These are phyloP conservation scores for Phanerochaete carnosa DNA, from an alignment of 768 basidiomycete species.

Conservation along the genomic window DNA sequence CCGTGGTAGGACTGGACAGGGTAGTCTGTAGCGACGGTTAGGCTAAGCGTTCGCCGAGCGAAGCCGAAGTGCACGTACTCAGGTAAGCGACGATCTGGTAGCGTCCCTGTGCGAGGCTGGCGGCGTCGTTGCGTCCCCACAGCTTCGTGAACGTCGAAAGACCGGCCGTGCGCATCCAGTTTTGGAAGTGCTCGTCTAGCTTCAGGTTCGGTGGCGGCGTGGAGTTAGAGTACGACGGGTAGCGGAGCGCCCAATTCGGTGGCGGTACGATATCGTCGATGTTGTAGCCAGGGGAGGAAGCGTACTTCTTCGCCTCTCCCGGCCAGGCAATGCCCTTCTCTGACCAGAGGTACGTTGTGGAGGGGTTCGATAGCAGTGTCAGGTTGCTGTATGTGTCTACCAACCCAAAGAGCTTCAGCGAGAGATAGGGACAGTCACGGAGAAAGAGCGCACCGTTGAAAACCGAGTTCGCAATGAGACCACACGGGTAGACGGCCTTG, in stretches of 20 bases:
- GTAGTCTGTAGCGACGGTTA: constrained; percentile 60
- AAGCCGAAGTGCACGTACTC: constrained; percentile 52
- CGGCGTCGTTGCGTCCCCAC: constrained; percentile 85
- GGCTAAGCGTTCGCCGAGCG: not conserved
- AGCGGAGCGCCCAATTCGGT: constrained; percentile 83
- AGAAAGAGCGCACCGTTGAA: constrained; percentile 74
- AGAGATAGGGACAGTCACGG: not conserved
- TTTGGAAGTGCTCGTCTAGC: constrained; percentile 90
- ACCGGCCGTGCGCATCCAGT: constrained; percentile 99
- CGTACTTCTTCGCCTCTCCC: constrained; percentile 90
- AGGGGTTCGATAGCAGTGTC: constrained; percentile 39
- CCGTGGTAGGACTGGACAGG: constrained; percentile 89
- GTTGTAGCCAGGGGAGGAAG: constrained; percentile 54
- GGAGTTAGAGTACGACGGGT: constrained; percentile 66
- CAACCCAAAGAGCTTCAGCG: not conserved
- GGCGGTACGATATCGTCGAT: constrained; percentile 79
- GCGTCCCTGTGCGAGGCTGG: constrained; percentile 63
- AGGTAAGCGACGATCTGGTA: constrained; percentile 77
- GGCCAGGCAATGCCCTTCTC: constrained; percentile 90
- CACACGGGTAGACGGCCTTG: constrained; percentile 87
- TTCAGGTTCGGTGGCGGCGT: constrained; percentile 72
- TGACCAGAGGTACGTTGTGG: constrained; percentile 68
- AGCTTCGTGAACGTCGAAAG: constrained; percentile 96
- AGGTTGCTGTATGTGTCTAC: constrained; percentile 79
- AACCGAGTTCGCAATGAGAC: constrained; percentile 93